Evolutionary conservation across 1,139 yeast genomes (phyloP).

Genomic region (Candida tetrigidarum): DNA sequence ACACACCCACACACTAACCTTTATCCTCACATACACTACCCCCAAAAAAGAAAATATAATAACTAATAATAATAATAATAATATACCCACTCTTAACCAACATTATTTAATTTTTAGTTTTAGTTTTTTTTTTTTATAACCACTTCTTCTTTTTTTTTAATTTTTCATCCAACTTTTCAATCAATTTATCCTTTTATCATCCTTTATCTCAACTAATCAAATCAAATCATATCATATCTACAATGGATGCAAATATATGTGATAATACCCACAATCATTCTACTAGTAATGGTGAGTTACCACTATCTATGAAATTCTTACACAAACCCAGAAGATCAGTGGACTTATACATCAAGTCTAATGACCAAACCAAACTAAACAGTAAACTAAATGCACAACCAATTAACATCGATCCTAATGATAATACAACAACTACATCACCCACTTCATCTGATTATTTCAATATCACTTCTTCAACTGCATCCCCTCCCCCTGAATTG

Average conservation of each 20-base stretch:
- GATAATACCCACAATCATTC: slow-evolving; percentile 5
- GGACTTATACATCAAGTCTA: slow-evolving; percentile 34
- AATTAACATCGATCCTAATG: slow-evolving; percentile 8
- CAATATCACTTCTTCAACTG: slow-evolving; percentile 4
- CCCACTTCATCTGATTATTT: slow-evolving; percentile 14
- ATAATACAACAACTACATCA: slow-evolving; percentile 3
- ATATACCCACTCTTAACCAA: slow-evolving; percentile 3
- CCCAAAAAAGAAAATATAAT: not conserved
- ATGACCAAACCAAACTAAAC: slow-evolving; percentile 40
- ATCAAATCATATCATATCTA: not conserved
- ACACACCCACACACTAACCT: not conserved
- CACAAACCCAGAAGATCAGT: slow-evolving; percentile 46
- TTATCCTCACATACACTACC: not conserved
- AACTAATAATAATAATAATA: slow-evolving; percentile 1
- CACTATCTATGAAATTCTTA: slow-evolving; percentile 42
- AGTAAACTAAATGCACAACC: slow-evolving; percentile 27
- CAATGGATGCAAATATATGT: slow-evolving; percentile 7
- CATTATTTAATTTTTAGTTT: too few species aligned
- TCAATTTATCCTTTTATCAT: not conserved
- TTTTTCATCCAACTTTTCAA: not conserved
- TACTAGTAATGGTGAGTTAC: slow-evolving; percentile 21
- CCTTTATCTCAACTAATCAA: not conserved
- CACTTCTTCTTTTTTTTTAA: not conserved
- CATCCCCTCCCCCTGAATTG: slow-evolving; percentile 2
- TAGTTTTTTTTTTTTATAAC: not conserved